Evolutionary conservation across 2,329 filamentous ascomycete genomes (phyloP).

Genomic region (Colletotrichum acutatum): DNA sequence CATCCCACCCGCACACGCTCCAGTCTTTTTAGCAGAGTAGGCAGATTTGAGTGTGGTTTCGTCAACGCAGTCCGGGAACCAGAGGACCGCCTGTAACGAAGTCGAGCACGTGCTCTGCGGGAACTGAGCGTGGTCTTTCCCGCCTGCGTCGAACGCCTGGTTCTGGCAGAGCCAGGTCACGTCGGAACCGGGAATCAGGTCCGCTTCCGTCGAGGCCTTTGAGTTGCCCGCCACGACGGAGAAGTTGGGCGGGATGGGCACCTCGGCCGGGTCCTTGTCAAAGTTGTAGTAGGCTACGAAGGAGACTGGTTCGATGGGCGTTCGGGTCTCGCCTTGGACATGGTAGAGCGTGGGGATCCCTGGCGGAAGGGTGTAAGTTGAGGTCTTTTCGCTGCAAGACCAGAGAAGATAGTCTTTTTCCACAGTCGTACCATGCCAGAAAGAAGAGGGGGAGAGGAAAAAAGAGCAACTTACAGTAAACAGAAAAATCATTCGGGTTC

Average conservation of each 20-base stretch:
- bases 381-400: not conserved
- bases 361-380: not conserved
- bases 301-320: constrained; percentile 48
- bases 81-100: constrained; percentile 39
- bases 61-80: constrained; percentile 40
- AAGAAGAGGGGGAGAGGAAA: too few species aligned
- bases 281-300: constrained; percentile 58
- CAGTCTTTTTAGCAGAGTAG: constrained; percentile 35
- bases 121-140: constrained; percentile 24
- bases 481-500: constrained; percentile 56
- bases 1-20: constrained; percentile 51
- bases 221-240: constrained; percentile 55
- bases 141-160: constrained; percentile 25
- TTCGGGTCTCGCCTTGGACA: constrained; percentile 50
- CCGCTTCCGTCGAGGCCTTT: constrained; percentile 43
- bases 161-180: constrained; percentile 33
- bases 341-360: constrained; percentile 55
- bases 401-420: constrained; percentile 7
- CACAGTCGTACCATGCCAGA: not conserved
- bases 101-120: constrained; percentile 40
- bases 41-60: constrained; percentile 33
- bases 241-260: constrained; percentile 56
- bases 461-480: constrained; percentile 48
- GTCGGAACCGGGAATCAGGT: constrained; percentile 29
- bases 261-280: constrained; percentile 52